phyloP scores from a whole-genome alignment of 441 rosid genomes.

The Adansonia grandidieri region DNA sequence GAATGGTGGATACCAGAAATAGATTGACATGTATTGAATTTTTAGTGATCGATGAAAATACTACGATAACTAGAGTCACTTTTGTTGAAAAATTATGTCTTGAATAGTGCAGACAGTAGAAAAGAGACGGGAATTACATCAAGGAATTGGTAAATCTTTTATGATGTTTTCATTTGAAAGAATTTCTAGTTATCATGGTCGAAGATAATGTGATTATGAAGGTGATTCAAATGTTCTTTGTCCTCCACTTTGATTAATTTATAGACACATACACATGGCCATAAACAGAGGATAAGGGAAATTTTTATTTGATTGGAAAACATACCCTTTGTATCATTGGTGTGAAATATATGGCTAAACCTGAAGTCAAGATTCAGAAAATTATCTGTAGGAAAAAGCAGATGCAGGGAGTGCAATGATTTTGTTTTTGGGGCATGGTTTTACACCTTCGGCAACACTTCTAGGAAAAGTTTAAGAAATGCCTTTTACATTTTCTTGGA shows the following conservation, averaged over 20 bases:
- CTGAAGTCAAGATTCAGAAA: constrained; percentile 3
- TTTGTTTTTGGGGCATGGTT: background rate
- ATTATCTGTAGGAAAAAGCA: background rate
- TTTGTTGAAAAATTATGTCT: background rate
- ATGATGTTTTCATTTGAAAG: background rate
- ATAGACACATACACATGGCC: background rate
- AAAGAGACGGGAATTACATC: background rate
- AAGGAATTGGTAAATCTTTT: background rate
- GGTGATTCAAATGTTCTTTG: background rate
- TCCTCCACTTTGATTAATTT: background rate
- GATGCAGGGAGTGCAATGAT: background rate
- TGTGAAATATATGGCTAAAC: background rate
- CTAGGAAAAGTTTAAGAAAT: background rate
- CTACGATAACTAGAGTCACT: background rate
- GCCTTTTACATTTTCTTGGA: background rate
- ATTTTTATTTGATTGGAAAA: background rate
- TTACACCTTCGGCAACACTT: background rate
- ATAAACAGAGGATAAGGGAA: background rate
- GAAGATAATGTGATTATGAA: background rate
- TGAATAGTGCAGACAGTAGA: background rate
- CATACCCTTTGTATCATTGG: background rate
- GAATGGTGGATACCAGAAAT: background rate
- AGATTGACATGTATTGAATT: background rate
- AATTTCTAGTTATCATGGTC: background rate
- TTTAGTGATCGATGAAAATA: background rate